A percentile compares a stretch with the other conserved stretches of the same genome.
Evolutionary conservation across 768 basidiomycete species (phyloP).

Genomic region (Sporobolomyces pararoseus): DNA sequence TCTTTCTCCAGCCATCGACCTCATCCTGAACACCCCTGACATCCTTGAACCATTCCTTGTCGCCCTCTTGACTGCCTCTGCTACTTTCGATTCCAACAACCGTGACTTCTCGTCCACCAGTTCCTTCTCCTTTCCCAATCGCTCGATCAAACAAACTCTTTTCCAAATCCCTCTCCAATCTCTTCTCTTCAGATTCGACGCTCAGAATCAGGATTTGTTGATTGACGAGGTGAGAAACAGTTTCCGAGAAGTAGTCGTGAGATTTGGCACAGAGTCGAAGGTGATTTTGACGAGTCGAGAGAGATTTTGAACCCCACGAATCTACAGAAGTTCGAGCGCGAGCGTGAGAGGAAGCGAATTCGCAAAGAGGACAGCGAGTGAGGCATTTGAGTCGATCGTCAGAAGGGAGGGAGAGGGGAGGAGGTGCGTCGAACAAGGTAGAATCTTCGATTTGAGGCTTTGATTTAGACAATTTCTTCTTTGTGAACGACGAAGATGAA

Average conservation of each 20-base stretch:
- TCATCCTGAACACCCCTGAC: slow-evolving; percentile 10
- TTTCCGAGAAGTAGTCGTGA: slow-evolving; percentile 1
- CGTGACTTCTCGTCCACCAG: slow-evolving; percentile 6
- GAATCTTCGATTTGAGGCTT: not conserved
- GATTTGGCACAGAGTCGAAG: slow-evolving; percentile 24
- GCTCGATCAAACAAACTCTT: slow-evolving; percentile 23
- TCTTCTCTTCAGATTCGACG: not conserved
- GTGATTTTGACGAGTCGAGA: slow-evolving; percentile 8
- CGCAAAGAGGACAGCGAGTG: slow-evolving; percentile 23
- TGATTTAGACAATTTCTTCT: not conserved
- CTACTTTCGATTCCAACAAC: slow-evolving; percentile 26
- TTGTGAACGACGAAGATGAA: not conserved
- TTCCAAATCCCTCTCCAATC: not conserved
- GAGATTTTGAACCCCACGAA: slow-evolving; percentile 16
- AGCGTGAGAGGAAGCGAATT: not conserved
- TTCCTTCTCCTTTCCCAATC: slow-evolving; percentile 33
- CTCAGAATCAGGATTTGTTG: slow-evolving; percentile 5
- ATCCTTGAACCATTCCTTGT: not conserved
- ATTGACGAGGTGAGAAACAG: slow-evolving; percentile 19
- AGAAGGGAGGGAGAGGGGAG: slow-evolving; percentile 20
- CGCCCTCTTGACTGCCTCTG: not conserved
- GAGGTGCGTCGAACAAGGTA: not conserved
- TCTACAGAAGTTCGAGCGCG: not conserved
- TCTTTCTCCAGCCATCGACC: slow-evolving; percentile 20
- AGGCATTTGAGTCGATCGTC: slow-evolving; percentile 25